Percentiles rank a stretch among this genome's conserved stretches.
These are phyloP conservation scores for Fusarium abutilonis DNA, from an alignment of 2,329 filamentous ascomycete genomes.

Conservation along the genomic window DNA sequence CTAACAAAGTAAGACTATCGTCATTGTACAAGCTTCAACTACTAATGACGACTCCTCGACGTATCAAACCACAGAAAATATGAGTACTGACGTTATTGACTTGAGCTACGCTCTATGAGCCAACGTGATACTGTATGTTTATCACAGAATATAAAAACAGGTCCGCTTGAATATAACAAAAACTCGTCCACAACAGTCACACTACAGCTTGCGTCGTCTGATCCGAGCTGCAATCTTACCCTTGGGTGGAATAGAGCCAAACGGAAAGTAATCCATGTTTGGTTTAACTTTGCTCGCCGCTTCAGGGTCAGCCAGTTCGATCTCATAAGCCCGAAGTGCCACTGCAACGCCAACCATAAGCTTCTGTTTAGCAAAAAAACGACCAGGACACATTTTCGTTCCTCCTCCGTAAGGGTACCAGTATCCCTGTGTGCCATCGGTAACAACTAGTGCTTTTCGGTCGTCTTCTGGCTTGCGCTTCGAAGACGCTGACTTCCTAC, in stretches of 20 bases:
- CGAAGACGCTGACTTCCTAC: background rate
- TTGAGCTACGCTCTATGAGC: too few relatives aligned
- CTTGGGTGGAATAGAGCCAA: conserved; percentile 38
- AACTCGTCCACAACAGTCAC: background rate
- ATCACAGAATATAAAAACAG: background rate
- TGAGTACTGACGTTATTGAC: background rate
- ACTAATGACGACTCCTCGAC: background rate
- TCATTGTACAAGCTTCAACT: background rate
- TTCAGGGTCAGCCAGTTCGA: conserved; percentile 40
- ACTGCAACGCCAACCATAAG: conserved; percentile 46
- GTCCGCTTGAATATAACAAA: background rate
- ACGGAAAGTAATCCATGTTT: conserved; percentile 40
- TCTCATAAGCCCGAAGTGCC: conserved; percentile 47
- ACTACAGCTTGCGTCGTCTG: conserved; percentile 15
- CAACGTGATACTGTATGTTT: too few relatives aligned
- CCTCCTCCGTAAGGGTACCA: conserved; percentile 52
- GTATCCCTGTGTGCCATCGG: conserved; percentile 44
- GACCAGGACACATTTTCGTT: conserved; percentile 49
- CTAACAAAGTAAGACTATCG: background rate
- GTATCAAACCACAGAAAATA: background rate
- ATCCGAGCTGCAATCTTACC: conserved; percentile 29
- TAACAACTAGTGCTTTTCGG: background rate
- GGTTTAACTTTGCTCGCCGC: conserved; percentile 17
- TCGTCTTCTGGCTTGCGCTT: conserved; percentile 14
- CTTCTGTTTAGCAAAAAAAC: conserved; percentile 51